Evolutionary conservation across 2,329 filamentous ascomycete genomes (phyloP).

Genomic region (Claviceps paspali): DNA sequence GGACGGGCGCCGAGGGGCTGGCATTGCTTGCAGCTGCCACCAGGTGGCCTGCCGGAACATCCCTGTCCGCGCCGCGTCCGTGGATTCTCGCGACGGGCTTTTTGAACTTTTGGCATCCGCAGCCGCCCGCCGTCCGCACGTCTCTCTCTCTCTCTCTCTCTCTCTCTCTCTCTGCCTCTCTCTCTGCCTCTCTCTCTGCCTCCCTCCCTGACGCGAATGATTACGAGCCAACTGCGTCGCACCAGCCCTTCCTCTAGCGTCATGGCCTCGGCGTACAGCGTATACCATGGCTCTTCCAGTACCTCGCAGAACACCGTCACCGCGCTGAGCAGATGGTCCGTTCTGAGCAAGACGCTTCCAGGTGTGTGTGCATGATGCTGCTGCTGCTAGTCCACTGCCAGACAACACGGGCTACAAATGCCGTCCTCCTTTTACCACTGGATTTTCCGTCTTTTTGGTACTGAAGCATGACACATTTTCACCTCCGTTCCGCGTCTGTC

Average conservation of each 20-base stretch:
- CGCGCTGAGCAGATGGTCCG: conserved; percentile 70
- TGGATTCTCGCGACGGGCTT: neutral
- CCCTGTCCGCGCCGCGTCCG: conserved; percentile 2
- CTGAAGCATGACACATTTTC: neutral
- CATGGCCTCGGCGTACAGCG: conserved; percentile 26
- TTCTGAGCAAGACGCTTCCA: conserved; percentile 57
- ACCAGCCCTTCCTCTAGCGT: conserved; percentile 13
- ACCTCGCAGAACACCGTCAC: conserved; percentile 44
- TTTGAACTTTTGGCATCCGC: too few species aligned
- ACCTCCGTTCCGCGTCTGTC: neutral
- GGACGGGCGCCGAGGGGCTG: too few species aligned
- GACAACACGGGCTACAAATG: neutral
- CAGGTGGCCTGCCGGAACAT: neutral
- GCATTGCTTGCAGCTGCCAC: neutral
- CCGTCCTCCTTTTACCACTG: neutral
- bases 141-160: too few species aligned
- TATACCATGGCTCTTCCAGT: conserved; percentile 20
- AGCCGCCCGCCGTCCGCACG: too few species aligned
- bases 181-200: too few species aligned
- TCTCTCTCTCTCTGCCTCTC: too few species aligned
- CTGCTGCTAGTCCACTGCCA: neutral
- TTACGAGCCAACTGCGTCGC: conserved; percentile 11
- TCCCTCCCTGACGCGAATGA: conserved; percentile 15
- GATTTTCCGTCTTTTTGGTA: neutral
- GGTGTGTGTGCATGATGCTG: conserved; percentile 28